Evolutionary conservation across 2,329 filamentous ascomycete species (phyloP).

Genomic region (Monosporascus sp.): DNA sequence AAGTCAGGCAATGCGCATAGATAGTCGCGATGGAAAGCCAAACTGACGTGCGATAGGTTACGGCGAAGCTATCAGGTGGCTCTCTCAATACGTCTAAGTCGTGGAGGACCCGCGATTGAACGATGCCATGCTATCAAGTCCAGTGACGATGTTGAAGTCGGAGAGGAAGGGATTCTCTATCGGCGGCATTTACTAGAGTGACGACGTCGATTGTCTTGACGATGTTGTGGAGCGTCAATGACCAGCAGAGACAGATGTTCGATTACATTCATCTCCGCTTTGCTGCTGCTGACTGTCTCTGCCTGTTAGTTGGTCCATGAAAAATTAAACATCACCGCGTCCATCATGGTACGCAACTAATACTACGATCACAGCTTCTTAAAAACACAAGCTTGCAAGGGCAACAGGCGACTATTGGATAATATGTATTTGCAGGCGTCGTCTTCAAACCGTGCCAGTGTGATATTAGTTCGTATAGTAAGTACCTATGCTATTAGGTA

Average conservation of each 20-base stretch:
- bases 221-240: not conserved
- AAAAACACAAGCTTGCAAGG: too few relatives aligned
- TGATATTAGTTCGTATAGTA: too few relatives aligned
- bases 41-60: slow-evolving; percentile 51
- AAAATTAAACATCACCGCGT: too few relatives aligned
- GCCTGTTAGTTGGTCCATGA: not conserved
- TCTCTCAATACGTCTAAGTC: slow-evolving; percentile 82
- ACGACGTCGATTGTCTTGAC: not conserved
- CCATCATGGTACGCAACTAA: too few relatives aligned
- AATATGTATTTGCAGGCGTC: too few relatives aligned
- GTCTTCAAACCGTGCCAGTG: too few relatives aligned
- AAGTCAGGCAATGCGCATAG: slow-evolving; percentile 24
- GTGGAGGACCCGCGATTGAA: not conserved
- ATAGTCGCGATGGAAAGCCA: slow-evolving; percentile 1
- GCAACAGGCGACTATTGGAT: too few relatives aligned
- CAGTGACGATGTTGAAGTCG: not conserved
- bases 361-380: too few relatives aligned
- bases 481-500: too few relatives aligned
- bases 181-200: not conserved
- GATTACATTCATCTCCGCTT: not conserved
- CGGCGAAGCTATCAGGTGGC: slow-evolving; percentile 84
- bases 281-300: not conserved
- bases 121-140: slow-evolving; percentile 5
- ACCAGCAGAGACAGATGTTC: not conserved
- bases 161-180: not conserved